Base-by-base conservation (phyloP, 2,329 filamentous ascomycete species). In the Aspergillus sp. region DNA sequence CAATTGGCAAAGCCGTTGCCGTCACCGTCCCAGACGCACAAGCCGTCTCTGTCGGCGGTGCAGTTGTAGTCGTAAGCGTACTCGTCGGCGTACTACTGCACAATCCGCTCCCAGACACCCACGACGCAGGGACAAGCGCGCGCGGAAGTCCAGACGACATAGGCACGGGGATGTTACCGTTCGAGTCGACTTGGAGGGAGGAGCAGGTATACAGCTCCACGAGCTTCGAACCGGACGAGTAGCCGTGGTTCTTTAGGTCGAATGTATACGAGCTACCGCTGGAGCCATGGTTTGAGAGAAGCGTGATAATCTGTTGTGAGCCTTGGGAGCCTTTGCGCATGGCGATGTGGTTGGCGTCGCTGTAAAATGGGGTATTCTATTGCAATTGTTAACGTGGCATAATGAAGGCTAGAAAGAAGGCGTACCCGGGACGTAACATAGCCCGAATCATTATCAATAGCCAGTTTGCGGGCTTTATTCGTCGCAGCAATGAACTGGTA, bases 401-500 rank as follows among this genome's bases (percentile, higher is more conserved):
- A 21, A 21, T 21, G 1, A 3, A 21, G 9, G 6, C 15, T 19
- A 11, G 3, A 33, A n/a, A 47, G 12, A 8, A 46, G 19, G n/a
- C 3, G 21, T 12, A 71, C 71, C 64, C 69, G 71, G 57, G 75
- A 77, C 0, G 68, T 75, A 8, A 78, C 62, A 60, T 82, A 82
- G 15, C 64, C 65, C 6, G 59, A 55, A 46, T 78, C 75, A 4
- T 66, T 63, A 4, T 57, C 58, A 17, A 81, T 69, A 3, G 77
- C 79, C 14, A 73, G 72, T 47, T 70, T 76, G 35, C 84, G 82
- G 44, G 84, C 74, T 48, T 75, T 72, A 66, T 86, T 86, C 23
- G 84, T 67, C 4, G 67, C 64, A 1, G 75, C 64, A 50, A 84
- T 80, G 59, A 75, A 74, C n/a, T 68, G 62, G 70, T 85, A 86